Conservation (phyloP, 768 basidiomycete genomes). For the Harrya chromipes region DNA sequence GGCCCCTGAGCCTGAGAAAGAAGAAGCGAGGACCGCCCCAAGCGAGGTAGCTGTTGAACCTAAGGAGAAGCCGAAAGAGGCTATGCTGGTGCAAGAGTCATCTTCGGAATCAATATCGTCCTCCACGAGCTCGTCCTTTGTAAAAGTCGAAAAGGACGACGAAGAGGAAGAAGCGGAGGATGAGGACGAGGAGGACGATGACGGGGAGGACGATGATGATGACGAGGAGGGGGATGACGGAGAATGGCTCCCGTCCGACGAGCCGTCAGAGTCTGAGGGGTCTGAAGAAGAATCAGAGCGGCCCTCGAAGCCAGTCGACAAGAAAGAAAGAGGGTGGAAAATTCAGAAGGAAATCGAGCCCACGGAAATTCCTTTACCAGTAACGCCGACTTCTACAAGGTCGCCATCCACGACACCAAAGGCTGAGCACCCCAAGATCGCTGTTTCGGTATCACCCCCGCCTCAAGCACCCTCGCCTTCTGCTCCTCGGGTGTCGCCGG, state of each 20-base stretch:
- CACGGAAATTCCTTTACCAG: conserved; percentile 15
- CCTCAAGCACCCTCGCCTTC: conserved; percentile 24
- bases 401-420: conserved; percentile 61
- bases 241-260: conserved; percentile 26
- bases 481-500: conserved; percentile 28
- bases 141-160: conserved; percentile 27
- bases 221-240: conserved; percentile 14
- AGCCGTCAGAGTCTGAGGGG: conserved; percentile 32
- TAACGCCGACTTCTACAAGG: conserved; percentile 39
- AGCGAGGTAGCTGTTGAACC: not conserved
- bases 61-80: conserved; percentile 11
- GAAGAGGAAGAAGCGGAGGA: conserved; percentile 32
- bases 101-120: conserved; percentile 40
- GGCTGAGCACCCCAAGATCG: conserved; percentile 44
- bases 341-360: conserved; percentile 24
- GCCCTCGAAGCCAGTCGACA: conserved; percentile 9
- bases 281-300: conserved; percentile 26
- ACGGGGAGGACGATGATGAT: not conserved
- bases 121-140: conserved; percentile 42
- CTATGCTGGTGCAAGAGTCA: conserved; percentile 6
- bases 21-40: not conserved
- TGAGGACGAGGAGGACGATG: conserved; percentile 18
- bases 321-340: conserved; percentile 21
- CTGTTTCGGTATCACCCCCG: conserved; percentile 32
- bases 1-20: not conserved